Evolutionary conservation across 805 yeast species (phyloP).

Genomic region (Nakazawaea ishiwadae): DNA sequence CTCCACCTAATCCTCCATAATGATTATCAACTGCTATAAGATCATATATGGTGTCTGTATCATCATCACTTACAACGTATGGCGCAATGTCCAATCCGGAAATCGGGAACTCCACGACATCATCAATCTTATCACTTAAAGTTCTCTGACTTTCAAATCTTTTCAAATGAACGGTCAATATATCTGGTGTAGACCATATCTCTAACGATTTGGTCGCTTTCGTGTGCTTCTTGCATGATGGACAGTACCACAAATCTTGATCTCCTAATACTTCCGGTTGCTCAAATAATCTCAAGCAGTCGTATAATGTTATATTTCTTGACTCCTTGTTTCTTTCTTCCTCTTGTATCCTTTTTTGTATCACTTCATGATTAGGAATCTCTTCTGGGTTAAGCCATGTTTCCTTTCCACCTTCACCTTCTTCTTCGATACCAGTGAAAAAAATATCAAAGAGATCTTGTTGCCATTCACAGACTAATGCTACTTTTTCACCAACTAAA

Average conservation of each 20-base stretch:
- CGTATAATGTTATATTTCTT: slow-evolving; percentile 54
- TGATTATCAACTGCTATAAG: slow-evolving; percentile 93
- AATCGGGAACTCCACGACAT: slow-evolving; percentile 82
- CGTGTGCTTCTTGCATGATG: slow-evolving; percentile 80
- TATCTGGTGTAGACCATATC: slow-evolving; percentile 91
- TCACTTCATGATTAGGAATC: slow-evolving; percentile 52
- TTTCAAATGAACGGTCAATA: slow-evolving; percentile 83
- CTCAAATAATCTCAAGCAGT: slow-evolving; percentile 72
- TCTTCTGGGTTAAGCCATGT: slow-evolving; percentile 52
- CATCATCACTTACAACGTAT: slow-evolving; percentile 40
- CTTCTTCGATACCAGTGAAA: slow-evolving; percentile 44
- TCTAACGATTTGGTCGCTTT: slow-evolving; percentile 90
- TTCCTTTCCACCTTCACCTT: slow-evolving; percentile 41
- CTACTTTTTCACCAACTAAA: slow-evolving; percentile 28
- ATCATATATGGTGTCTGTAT: slow-evolving; percentile 53
- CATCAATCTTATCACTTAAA: slow-evolving; percentile 85
- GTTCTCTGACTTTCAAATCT: slow-evolving; percentile 82
- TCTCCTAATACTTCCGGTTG: slow-evolving; percentile 82
- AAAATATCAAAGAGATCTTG: slow-evolving; percentile 40
- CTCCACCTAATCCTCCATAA: slow-evolving; percentile 95
- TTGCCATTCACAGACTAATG: slow-evolving; percentile 68
- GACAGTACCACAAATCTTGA: slow-evolving; percentile 93
- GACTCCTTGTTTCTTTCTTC: slow-evolving; percentile 20
- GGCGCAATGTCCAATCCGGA: slow-evolving; percentile 69
- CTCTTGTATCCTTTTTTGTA: slow-evolving; percentile 33